A percentile compares a stretch with the other conserved stretches of the same genome.
Conservation (phyloP, 441 rosid genomes). For the Cnidoscolus chayamansa region DNA sequence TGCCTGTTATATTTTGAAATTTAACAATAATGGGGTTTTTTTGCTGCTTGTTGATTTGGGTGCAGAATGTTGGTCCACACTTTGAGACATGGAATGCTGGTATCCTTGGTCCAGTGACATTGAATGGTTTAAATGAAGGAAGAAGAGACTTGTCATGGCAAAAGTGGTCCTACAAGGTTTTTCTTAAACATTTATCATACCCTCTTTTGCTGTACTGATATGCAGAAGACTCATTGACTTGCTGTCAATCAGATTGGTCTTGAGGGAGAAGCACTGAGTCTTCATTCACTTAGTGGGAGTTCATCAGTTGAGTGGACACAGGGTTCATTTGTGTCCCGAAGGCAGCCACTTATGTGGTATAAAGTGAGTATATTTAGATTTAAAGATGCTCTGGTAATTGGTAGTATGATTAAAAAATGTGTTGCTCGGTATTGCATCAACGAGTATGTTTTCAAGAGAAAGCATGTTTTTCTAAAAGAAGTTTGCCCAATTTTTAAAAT, state of each 20-base stretch:
- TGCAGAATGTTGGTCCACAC: constrained; percentile 94
- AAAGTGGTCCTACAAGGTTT: constrained; percentile 94
- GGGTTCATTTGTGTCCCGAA: constrained; percentile 68
- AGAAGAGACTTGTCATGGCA: constrained; percentile 91
- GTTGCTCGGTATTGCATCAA: constrained; percentile 1
- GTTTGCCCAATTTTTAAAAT: not conserved
- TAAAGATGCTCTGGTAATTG: not conserved
- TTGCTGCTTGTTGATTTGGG: constrained; percentile 17
- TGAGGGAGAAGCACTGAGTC: constrained; percentile 77
- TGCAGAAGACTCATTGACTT: constrained; percentile 14
- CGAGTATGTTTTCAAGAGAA: too few species aligned
- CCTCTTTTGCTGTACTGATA: not conserved
- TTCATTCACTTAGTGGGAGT: constrained; percentile 85
- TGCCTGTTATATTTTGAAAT: constrained; percentile 6
- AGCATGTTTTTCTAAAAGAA: too few species aligned
- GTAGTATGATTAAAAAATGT: not conserved
- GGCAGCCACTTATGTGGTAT: constrained; percentile 91
- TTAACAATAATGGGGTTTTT: not conserved
- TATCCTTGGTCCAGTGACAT: constrained; percentile 79
- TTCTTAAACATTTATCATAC: constrained; percentile 1
- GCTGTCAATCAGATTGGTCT: constrained; percentile 66
- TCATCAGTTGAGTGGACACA: constrained; percentile 86
- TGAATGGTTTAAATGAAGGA: constrained; percentile 75
- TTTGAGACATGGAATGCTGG: constrained; percentile 98
- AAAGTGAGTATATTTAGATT: constrained; percentile 47